These are phyloP conservation scores for Craterostigma plantagineum DNA, from an alignment of 257 asterid species.

Conservation along the genomic window DNA sequence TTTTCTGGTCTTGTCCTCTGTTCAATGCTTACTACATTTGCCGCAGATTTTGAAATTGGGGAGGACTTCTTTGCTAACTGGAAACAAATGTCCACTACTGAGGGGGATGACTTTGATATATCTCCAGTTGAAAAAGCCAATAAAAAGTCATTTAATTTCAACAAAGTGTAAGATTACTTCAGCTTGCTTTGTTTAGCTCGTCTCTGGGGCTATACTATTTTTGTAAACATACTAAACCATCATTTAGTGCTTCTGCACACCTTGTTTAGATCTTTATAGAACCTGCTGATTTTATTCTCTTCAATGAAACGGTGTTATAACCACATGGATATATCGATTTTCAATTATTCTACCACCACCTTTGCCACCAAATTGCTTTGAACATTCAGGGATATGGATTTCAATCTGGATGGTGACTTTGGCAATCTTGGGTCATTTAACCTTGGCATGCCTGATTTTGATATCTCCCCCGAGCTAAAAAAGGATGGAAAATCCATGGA, in stretches of 20 bases:
- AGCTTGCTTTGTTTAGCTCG: constrained; percentile 8
- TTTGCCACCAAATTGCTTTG: too few relatives aligned
- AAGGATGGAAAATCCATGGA: constrained; percentile 39
- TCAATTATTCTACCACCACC: too few relatives aligned
- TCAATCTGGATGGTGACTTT: constrained; percentile 63
- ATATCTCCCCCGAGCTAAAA: constrained; percentile 47
- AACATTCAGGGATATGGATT: constrained; percentile 88
- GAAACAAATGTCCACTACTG: constrained; percentile 52
- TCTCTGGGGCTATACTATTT: constrained; percentile 10
- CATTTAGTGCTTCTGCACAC: background rate
- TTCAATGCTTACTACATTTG: constrained; percentile 11
- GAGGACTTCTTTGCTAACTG: constrained; percentile 66
- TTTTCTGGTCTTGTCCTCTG: too few relatives aligned
- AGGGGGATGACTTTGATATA: constrained; percentile 50
- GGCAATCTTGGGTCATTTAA: constrained; percentile 69
- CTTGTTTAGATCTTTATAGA: constrained; percentile 1
- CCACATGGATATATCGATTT: constrained; percentile 5
- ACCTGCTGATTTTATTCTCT: too few relatives aligned
- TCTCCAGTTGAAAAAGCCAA: constrained; percentile 55
- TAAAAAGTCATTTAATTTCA: constrained; percentile 49
- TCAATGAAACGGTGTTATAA: too few relatives aligned
- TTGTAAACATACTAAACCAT: constrained; percentile 9
- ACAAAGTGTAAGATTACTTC: constrained; percentile 28
- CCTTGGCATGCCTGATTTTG: constrained; percentile 69
- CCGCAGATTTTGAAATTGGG: constrained; percentile 71